Base-by-base conservation (phyloP, 768 basidiomycete species). In the Trametes sanguinea region DNA sequence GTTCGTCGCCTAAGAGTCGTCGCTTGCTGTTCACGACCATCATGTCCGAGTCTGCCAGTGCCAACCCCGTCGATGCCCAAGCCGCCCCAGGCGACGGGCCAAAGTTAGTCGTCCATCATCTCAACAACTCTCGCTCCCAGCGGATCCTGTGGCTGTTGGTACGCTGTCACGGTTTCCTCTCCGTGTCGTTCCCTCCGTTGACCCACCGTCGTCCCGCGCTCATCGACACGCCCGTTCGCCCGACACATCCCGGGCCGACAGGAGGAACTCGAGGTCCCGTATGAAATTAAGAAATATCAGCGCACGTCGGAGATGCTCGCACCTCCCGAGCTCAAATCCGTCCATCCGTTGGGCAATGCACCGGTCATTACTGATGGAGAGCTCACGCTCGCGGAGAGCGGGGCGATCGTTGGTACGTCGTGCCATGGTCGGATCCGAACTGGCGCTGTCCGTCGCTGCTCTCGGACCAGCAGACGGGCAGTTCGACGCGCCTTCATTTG, bases 251-350 rank as follows among this genome's bases (percentile, higher is more conserved):
- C 22, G 22, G 22, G 22, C 22, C 52, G 46, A 43, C 53, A 84
- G 83, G 83, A 85, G 69, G 84, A 86, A 63, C 75, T 86, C 39
- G 71, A 71, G 47, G 57, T 78, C 4, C 72, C 74, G 3, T 78
- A 78, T 52, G 70, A 74, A 52, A 64, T 78, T 55, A 74, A 74
- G 65, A 68, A 69, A 39, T 75, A 75, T 55, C 53, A 72, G 33
- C 71, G 74, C 40, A 60, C 54, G 3, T 50, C 65, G 11, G 70
- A 70, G 17, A 37, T 46, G 47, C 47, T 61, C 2, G 75, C 75
- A n/a, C 75, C 75, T 13, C 43, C 61, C 27, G 76, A 76, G 54
- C 66, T 77, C 14, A 68, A 63, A 54, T 61, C 65, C 30, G 63
- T 77, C 16, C 72, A 77, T 58, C 76, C 76, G 35, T 58, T 76